phyloP scores from a whole-genome alignment of 2,329 filamentous ascomycete species.

The Lasiodiplodia sp. region DNA sequence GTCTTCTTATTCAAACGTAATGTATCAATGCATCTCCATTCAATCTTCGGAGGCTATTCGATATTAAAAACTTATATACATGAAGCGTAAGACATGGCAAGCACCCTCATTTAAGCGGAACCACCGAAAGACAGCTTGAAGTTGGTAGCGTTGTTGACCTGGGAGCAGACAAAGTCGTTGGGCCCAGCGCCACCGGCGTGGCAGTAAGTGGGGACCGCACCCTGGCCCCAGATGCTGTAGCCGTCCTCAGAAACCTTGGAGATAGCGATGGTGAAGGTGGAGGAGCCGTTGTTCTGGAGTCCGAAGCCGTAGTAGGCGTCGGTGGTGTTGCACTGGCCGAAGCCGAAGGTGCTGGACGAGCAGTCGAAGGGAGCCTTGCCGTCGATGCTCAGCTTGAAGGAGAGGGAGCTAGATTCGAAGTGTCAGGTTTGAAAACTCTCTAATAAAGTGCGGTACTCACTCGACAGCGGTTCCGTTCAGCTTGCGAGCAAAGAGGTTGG shows the following conservation, averaged over 20 bases:
- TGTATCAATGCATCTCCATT: neutral
- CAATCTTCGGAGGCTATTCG: neutral
- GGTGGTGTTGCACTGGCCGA: slow-evolving; percentile 13
- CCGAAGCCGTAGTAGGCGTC: slow-evolving; percentile 22
- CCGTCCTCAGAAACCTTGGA: slow-evolving; percentile 5
- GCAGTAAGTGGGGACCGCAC: slow-evolving; percentile 20
- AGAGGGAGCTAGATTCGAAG: neutral
- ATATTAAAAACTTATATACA: neutral
- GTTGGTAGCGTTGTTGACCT: slow-evolving; percentile 12
- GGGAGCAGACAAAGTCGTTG: slow-evolving; percentile 25
- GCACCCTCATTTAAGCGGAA: neutral
- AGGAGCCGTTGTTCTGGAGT: slow-evolving; percentile 15
- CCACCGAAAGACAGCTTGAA: slow-evolving; percentile 12
- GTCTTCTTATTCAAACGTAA: neutral
- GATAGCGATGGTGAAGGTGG: slow-evolving; percentile 21
- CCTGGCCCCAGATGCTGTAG: slow-evolving; percentile 22
- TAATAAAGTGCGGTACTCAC: neutral
- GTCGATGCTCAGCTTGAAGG: slow-evolving; percentile 22
- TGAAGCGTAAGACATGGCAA: neutral
- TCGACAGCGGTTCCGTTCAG: slow-evolving; percentile 24
- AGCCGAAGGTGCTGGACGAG: slow-evolving; percentile 15
- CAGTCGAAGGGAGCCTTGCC: slow-evolving; percentile 14
- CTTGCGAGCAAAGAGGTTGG: slow-evolving; percentile 26
- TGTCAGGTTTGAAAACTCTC: neutral
- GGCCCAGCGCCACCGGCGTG: slow-evolving; percentile 19